A percentile compares a stretch with the other conserved stretches of the same genome.
Conservation (phyloP, 148 eudicot species). For the Talinum fruticosum region DNA sequence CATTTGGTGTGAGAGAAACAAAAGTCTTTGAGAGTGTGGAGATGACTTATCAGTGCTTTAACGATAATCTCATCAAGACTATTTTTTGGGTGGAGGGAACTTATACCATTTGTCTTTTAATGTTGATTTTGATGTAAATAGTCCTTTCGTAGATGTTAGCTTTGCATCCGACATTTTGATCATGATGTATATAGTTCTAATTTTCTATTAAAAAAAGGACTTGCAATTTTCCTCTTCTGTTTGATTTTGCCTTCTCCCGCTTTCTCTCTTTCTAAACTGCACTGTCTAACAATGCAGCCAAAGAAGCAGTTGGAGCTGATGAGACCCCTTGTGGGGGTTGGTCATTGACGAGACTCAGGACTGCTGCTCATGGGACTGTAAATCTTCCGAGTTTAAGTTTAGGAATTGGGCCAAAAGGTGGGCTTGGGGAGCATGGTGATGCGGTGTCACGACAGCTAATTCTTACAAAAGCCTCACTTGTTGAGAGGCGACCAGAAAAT, state of each 20-base stretch:
- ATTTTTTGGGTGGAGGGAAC: too few relatives aligned
- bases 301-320: slow-evolving; percentile 95
- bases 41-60: too few relatives aligned
- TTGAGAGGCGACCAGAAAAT: slow-evolving; percentile 96
- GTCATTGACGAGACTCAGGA: slow-evolving; percentile 90
- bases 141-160: too few relatives aligned
- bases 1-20: too few relatives aligned
- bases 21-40: too few relatives aligned
- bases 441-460: slow-evolving; percentile 92
- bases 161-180: too few relatives aligned
- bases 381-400: slow-evolving; percentile 70
- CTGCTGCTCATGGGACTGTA: slow-evolving; percentile 87
- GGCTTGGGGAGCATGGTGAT: slow-evolving; percentile 94
- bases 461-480: slow-evolving; percentile 84
- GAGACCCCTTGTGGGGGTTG: slow-evolving; percentile 95
- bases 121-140: too few relatives aligned
- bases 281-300: slow-evolving; percentile 51
- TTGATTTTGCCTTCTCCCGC: slow-evolving; percentile 5
- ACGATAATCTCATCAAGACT: too few relatives aligned
- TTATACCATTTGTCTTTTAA: too few relatives aligned
- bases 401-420: slow-evolving; percentile 90
- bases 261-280: slow-evolving; percentile 7
- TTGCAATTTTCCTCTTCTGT: background rate
- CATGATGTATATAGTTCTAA: too few relatives aligned
- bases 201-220: too few relatives aligned